A percentile compares a stretch with the other conserved stretches of the same genome.
phyloP scores from a whole-genome alignment of 148 eudicot species.

The Vaccinium vitisidaea region DNA sequence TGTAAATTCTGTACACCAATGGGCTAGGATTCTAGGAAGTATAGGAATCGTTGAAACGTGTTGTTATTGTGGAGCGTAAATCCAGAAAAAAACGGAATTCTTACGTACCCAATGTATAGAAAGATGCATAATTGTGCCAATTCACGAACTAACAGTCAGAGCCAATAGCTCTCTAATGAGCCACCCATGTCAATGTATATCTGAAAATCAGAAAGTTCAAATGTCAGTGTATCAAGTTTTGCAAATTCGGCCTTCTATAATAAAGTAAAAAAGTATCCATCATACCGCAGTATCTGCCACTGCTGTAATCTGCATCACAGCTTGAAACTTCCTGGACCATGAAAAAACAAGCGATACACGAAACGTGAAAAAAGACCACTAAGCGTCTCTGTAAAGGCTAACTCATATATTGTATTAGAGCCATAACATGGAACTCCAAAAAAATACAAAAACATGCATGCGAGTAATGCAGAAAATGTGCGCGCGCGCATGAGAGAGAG shows the following conservation, averaged over 20 bases:
- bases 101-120: constrained; percentile 73
- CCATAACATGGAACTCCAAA: background rate
- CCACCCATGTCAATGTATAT: constrained; percentile 66
- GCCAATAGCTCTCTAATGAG: constrained; percentile 74
- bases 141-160: constrained; percentile 77
- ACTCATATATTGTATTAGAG: no score
- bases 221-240: background rate
- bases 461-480: background rate
- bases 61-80: background rate
- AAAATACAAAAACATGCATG: background rate
- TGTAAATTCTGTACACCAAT: background rate
- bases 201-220: constrained; percentile 37
- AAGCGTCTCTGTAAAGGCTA: background rate
- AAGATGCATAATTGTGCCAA: constrained; percentile 87
- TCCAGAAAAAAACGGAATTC: background rate
- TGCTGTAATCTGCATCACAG: constrained; percentile 78
- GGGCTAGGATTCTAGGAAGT: background rate
- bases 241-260: background rate
- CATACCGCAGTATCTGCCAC: constrained; percentile 73
- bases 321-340: constrained; percentile 70
- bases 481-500: no score
- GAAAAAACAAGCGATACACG: constrained; percentile 8
- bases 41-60: background rate
- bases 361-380: background rate
- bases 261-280: background rate